phyloP scores from a whole-genome alignment of 2,329 filamentous ascomycete species.

The Monilinia laxa region DNA sequence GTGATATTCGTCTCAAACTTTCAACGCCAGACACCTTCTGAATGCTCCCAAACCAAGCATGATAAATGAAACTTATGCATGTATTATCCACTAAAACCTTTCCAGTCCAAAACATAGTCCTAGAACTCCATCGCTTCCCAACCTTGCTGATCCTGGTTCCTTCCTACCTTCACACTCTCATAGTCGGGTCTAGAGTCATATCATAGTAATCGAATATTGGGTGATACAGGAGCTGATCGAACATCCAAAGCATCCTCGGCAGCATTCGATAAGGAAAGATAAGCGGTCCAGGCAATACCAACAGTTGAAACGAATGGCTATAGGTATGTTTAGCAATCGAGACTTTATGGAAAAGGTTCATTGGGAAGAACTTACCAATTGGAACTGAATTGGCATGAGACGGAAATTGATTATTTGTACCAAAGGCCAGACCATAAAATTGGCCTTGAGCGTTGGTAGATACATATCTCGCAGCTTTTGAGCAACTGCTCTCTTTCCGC shows the following conservation, averaged over 20 bases:
- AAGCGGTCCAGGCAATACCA: conserved; percentile 97
- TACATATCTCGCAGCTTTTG: conserved; percentile 94
- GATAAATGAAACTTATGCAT: conserved; percentile 18
- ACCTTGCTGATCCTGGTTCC: conserved; percentile 22
- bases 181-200: conserved; percentile 33
- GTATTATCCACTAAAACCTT: background rate
- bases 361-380: conserved; percentile 69
- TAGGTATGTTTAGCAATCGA: conserved; percentile 22
- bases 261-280: conserved; percentile 88
- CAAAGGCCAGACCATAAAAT: conserved; percentile 91
- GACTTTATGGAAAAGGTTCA: conserved; percentile 19
- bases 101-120: conserved; percentile 9
- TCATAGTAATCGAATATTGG: conserved; percentile 40
- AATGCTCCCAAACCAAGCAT: conserved; percentile 10
- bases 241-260: conserved; percentile 53
- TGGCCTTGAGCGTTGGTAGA: conserved; percentile 89
- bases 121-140: conserved; percentile 21
- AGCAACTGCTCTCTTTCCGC: conserved; percentile 73
- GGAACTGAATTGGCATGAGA: conserved; percentile 90
- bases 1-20: background rate
- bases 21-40: conserved; percentile 16
- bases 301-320: conserved; percentile 94
- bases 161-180: conserved; percentile 21
- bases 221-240: conserved; percentile 39
- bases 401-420: conserved; percentile 98